phyloP scores from a whole-genome alignment of 108 stramenopile genomes.

The Discostella stelligeroides region DNA sequence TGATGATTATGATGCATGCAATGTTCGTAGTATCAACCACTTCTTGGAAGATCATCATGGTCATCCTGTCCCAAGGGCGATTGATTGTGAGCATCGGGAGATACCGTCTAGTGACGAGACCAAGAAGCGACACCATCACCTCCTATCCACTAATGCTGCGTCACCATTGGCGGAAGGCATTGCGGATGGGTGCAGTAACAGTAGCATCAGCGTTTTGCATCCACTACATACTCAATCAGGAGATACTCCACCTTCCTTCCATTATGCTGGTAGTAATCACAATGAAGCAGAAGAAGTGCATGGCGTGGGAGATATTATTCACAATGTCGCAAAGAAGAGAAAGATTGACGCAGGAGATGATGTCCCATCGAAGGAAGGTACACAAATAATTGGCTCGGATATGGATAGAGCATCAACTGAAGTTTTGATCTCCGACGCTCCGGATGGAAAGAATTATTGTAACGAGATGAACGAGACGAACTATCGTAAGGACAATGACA shows the following conservation, averaged over 20 bases:
- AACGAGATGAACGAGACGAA: not conserved
- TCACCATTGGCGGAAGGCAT: not conserved
- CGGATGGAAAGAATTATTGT: constrained; percentile 2
- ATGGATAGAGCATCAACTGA: not conserved
- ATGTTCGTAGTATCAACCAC: no score
- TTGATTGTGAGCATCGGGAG: not conserved
- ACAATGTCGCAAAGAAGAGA: not conserved
- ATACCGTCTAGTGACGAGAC: not conserved
- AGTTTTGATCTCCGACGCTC: not conserved
- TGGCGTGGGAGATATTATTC: not conserved
- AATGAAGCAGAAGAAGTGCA: not conserved
- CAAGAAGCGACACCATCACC: not conserved
- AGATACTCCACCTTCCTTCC: not conserved
- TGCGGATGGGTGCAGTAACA: not conserved
- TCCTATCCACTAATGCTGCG: no score
- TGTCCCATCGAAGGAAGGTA: not conserved
- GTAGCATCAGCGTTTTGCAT: not conserved
- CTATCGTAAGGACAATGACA: not conserved
- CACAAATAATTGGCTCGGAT: not conserved
- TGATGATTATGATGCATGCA: no score
- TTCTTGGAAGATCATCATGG: not conserved
- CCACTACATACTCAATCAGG: not conserved
- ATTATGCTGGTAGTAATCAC: not conserved
- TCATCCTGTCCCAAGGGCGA: not conserved
- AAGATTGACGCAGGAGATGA: not conserved